phyloP scores from a whole-genome alignment of 148 eudicot species.

The Oxyria digyna region DNA sequence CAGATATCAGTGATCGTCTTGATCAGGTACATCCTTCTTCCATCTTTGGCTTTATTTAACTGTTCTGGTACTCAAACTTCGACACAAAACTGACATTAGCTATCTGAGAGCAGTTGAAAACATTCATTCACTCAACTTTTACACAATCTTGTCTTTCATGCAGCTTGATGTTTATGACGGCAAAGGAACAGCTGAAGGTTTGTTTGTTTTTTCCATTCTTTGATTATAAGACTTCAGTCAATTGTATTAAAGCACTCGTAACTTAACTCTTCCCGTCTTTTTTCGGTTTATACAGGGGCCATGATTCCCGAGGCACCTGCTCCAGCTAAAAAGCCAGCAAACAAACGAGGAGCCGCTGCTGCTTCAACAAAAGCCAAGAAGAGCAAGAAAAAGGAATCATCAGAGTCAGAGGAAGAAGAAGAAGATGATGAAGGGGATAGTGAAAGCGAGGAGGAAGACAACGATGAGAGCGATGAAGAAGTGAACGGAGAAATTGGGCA shows the following conservation, averaged over 20 bases:
- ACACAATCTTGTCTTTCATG: too few species aligned
- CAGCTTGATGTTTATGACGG: constrained; percentile 97
- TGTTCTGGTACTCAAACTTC: too few species aligned
- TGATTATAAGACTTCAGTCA: background rate
- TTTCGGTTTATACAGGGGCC: constrained; percentile 20
- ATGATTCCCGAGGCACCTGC: constrained; percentile 28
- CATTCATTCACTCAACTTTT: too few species aligned
- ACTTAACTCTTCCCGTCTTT: background rate
- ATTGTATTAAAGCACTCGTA: too few species aligned
- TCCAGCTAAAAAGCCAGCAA: constrained; percentile 33
- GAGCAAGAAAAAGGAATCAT: constrained; percentile 53
- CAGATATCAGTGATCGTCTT: constrained; percentile 51
- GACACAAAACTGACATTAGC: background rate
- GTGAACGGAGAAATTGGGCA: constrained; percentile 37
- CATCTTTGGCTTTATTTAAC: background rate
- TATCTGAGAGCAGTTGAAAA: background rate
- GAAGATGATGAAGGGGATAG: constrained; percentile 28
- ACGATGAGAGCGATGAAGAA: constrained; percentile 34
- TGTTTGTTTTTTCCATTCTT: background rate
- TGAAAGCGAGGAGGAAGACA: constrained; percentile 14
- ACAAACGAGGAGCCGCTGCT: constrained; percentile 26
- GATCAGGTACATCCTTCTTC: constrained; percentile 46
- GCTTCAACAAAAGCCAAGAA: constrained; percentile 45
- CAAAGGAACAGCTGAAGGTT: constrained; percentile 67
- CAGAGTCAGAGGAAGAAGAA: constrained; percentile 57